Percentiles rank a stretch among this genome's conserved stretches.
Conservation (phyloP, 176 grass and related monocot genomes). For the Oryza rufipogon region DNA sequence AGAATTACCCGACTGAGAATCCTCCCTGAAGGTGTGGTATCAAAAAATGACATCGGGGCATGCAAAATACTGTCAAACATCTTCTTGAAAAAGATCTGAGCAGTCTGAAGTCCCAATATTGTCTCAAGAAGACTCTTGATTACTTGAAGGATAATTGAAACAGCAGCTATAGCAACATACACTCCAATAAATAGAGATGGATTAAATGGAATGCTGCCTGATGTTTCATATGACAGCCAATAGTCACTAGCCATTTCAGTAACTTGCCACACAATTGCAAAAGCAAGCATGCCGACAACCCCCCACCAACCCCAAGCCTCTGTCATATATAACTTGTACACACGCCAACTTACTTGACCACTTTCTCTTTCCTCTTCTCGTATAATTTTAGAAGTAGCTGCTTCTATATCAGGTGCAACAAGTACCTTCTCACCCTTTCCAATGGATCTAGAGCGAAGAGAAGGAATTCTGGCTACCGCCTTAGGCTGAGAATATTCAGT, state of each 20-base stretch:
- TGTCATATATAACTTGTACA: constrained; percentile 86
- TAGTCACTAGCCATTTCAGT: constrained; percentile 85
- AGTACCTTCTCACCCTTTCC: constrained; percentile 60
- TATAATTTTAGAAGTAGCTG: constrained; percentile 80
- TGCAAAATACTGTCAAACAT: constrained; percentile 92
- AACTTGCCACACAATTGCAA: constrained; percentile 61
- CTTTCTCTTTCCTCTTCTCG: constrained; percentile 88
- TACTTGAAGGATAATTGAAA: constrained; percentile 68
- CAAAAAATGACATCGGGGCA: constrained; percentile 97
- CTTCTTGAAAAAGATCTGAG: constrained; percentile 85
- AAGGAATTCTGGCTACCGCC: constrained; percentile 36
- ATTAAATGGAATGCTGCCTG: constrained; percentile 53
- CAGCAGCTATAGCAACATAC: constrained; percentile 64
- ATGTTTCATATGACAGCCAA: constrained; percentile 90
- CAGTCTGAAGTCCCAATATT: constrained; percentile 80
- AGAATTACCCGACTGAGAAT: constrained; percentile 88
- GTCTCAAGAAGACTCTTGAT: constrained; percentile 68
- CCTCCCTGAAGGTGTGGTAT: constrained; percentile 95
- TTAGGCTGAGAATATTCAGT: constrained; percentile 34
- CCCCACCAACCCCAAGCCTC: constrained; percentile 97
- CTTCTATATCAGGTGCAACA: constrained; percentile 54
- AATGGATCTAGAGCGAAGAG: constrained; percentile 59
- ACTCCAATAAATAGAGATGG: constrained; percentile 72
- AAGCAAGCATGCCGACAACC: constrained; percentile 36
- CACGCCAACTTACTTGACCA: constrained; percentile 76